These are phyloP conservation scores for Rhinocladiella similis DNA, from an alignment of 2,329 filamentous ascomycete species.

Conservation along the genomic window DNA sequence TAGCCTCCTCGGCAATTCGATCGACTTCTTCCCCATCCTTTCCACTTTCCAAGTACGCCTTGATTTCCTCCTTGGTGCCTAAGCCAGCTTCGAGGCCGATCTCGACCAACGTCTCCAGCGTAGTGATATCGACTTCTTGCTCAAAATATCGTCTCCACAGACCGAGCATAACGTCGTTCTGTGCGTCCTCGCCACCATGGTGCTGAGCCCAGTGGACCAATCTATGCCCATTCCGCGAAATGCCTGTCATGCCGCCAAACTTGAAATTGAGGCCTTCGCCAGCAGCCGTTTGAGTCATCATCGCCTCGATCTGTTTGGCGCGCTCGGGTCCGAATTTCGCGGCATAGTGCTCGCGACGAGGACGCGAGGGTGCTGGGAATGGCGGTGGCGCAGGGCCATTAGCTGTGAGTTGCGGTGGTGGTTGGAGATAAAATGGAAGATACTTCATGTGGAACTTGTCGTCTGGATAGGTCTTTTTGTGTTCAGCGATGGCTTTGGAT, in stretches of 20 bases:
- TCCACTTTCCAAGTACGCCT: constrained; percentile 55
- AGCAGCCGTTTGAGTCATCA: constrained; percentile 59
- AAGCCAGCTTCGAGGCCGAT: constrained; percentile 56
- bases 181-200: constrained; percentile 50
- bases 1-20: constrained; percentile 53
- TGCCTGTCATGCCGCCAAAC: constrained; percentile 70
- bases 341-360: constrained; percentile 60
- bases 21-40: constrained; percentile 61
- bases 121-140: constrained; percentile 63
- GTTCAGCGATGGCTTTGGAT: constrained; percentile 67
- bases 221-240: constrained; percentile 77
- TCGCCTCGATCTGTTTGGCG: constrained; percentile 56
- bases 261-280: constrained; percentile 72
- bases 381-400: constrained; percentile 57
- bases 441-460: constrained; percentile 75
- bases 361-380: constrained; percentile 51
- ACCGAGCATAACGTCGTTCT: constrained; percentile 62
- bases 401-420: constrained; percentile 54
- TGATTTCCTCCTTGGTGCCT: constrained; percentile 46
- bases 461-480: constrained; percentile 63
- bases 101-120: constrained; percentile 51
- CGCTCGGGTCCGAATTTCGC: constrained; percentile 66
- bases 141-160: constrained; percentile 69
- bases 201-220: constrained; percentile 68
- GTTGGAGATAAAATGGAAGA: constrained; percentile 80